Evolutionary conservation across 768 basidiomycete species (phyloP), one percentile per base, ranked within the genome.

Genomic region (Tricholoma sp.): DNA sequence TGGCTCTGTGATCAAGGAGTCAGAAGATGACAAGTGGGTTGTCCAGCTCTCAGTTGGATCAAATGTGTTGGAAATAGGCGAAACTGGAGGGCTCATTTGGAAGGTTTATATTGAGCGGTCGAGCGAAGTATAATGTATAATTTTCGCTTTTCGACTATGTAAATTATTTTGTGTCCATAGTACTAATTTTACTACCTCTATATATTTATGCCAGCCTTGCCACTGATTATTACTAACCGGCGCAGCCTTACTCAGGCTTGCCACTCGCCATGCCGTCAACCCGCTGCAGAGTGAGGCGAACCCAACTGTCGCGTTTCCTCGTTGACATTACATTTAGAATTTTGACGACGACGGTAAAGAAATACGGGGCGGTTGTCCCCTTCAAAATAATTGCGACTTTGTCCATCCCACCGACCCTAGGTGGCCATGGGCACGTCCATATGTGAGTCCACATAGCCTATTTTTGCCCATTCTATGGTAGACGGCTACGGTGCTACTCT

Each of bases 11-110:
- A 70, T 83, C 18, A 72, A 76, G 27, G 74, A 77, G 35, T 79
- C 77, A 22, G 69, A 73, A 16, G 69, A 74, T 46, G 80, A 80
- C 0, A 70, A 78, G 53, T 92, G 90, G 91, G 77, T 79, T 61
- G 71, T 89, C 14, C 78, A 79, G 16, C 70, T 90, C 16, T 75
- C 80, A 0, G 66, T 74, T 4, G 91, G 91, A 12, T 63, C 74
- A 4, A 88, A 82, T 62, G 71, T 83, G 16, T 67, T 93, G 27
- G 91, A 92, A 68, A 72, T 93, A 22, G 88, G 89, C 32, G 87
- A 88, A 72, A 79, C 79, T 63, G 84, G 81, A 32, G 87, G 87
- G 9, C 67, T 83, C 62, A 68, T 82, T 22, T 90, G 88, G 88
- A 89, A 85, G 69, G 74, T 88, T 21, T 86, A 86, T 66, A 71